Conservation (phyloP, 1,284 basidiomycete species). For the Fistulina hepatica region DNA sequence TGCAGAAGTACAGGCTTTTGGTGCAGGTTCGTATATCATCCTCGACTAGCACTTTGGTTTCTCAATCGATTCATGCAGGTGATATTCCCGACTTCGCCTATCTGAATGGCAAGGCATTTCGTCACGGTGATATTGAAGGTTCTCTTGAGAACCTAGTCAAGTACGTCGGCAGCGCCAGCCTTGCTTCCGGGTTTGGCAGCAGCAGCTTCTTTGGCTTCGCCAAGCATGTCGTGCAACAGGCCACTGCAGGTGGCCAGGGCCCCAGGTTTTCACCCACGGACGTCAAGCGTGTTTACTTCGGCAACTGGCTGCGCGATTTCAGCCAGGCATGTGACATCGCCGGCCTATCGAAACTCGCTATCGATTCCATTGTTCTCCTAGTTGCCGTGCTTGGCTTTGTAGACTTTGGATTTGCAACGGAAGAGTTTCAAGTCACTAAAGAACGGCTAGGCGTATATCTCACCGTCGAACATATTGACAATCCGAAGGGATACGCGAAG, state of each 20-base stretch:
- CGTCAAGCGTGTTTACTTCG: constrained; percentile 57
- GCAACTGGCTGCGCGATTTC: constrained; percentile 57
- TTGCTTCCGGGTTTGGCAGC: constrained; percentile 33
- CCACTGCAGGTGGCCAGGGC: constrained; percentile 27
- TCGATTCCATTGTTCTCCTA: constrained; percentile 65
- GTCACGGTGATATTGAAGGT: constrained; percentile 67
- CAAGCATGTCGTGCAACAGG: constrained; percentile 32
- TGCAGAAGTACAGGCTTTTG: constrained; percentile 32
- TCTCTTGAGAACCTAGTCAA: constrained; percentile 49
- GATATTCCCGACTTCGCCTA: constrained; percentile 54
- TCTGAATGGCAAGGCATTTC: constrained; percentile 58
- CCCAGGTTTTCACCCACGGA: constrained; percentile 50
- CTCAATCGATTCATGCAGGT: constrained; percentile 52
- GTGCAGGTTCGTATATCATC: no score
- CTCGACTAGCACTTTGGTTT: no score
- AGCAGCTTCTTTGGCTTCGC: constrained; percentile 35
- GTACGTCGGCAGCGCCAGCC: constrained; percentile 30
- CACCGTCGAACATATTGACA: constrained; percentile 73
- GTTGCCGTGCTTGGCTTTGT: constrained; percentile 63
- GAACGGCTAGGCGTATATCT: constrained; percentile 80
- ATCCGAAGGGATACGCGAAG: constrained; percentile 40
- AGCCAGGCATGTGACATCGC: constrained; percentile 75
- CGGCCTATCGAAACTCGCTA: constrained; percentile 45
- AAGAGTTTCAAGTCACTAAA: constrained; percentile 73
- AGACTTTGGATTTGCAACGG: constrained; percentile 61